Evolutionary conservation across 345 rosid species (phyloP), one percentile per base, ranked within the genome.

Genomic region (Camelina laxa): DNA sequence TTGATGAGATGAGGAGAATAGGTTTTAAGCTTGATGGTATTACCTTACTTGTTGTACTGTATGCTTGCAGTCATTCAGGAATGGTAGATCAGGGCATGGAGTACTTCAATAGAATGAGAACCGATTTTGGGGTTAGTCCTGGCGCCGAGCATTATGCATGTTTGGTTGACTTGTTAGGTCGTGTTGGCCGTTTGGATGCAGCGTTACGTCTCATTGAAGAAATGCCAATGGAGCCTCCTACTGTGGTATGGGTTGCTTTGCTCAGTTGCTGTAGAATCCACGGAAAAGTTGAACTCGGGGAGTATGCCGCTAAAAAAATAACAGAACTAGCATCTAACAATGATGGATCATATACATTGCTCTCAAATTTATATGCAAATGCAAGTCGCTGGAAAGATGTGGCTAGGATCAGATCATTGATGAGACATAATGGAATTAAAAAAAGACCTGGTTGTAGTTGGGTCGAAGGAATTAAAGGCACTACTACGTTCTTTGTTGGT

Each of bases 391-490:
- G 98, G 96, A 88, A 86, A 72, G 98, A 92, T 69, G 94, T 92
- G 65, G 89, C 86, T 48, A 84, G 86, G 70, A 78, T 90, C 66
- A 79, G 94, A 70, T 87, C 90, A 6, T 21, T 86, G 78, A 90
- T 92, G 96, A 90, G 79, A 80, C 70, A 81, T 75, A 73, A 82
- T 4, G 94, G 96, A 45, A 54, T 88, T 10, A 84, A 71, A 78
- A 92, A 90, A 82, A 87, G 89, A 75, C 91, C 96, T n/a, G 96
- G 96, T 66, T 88, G 94, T 70, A 90, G 94, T 65, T 92, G 98
- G 96, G 85, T 90, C 3, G 92, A 92, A 79, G 98, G 88, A 59
- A 83, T 65, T 83, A 83, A 84, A 76, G 98, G 94, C 59, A 85
- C 87, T 38, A 86, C 85, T 42, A 85, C 89, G 15, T 92, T 92